Evolutionary conservation across 352 stramenopile genomes (phyloP).

Genomic region (Globisporangium viniferum): DNA sequence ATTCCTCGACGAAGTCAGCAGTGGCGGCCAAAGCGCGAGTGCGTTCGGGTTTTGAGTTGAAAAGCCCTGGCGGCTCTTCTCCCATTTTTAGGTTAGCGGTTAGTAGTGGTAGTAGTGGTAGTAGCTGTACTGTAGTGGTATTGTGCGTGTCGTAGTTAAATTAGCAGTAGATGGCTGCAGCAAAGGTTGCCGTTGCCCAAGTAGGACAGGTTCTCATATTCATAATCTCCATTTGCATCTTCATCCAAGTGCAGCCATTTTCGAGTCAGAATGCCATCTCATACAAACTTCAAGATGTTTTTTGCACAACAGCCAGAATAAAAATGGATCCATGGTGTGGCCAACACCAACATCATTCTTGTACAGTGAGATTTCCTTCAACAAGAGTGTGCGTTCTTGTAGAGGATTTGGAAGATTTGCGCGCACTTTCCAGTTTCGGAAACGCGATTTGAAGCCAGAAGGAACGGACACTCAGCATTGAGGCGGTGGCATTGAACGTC

Average conservation of each 20-base stretch:
- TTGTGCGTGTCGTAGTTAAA: slow-evolving; percentile 18
- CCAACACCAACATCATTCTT: slow-evolving; percentile 7
- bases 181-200: slow-evolving; percentile 13
- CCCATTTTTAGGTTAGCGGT: slow-evolving; percentile 3
- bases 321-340: slow-evolving; percentile 3
- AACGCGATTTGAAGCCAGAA: slow-evolving; percentile 6
- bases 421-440: slow-evolving; percentile 19
- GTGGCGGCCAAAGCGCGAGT: slow-evolving; percentile 54
- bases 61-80: neutral
- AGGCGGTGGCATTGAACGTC: neutral
- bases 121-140: slow-evolving; percentile 17
- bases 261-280: neutral
- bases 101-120: slow-evolving; percentile 14
- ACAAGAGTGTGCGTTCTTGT: slow-evolving; percentile 12
- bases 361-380: slow-evolving; percentile 17
- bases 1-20: slow-evolving; percentile 70
- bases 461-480: neutral
- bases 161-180: slow-evolving; percentile 25
- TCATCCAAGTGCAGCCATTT: neutral
- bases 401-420: slow-evolving; percentile 1
- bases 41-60: slow-evolving; percentile 74
- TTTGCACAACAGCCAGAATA: neutral
- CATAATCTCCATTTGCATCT: slow-evolving; percentile 5
- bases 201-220: slow-evolving; percentile 9
- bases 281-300: neutral